Evolutionary conservation across 352 stramenopile species (phyloP), one percentile per base, ranked within the genome.

Genomic region (Pythium scleroteichum): DNA sequence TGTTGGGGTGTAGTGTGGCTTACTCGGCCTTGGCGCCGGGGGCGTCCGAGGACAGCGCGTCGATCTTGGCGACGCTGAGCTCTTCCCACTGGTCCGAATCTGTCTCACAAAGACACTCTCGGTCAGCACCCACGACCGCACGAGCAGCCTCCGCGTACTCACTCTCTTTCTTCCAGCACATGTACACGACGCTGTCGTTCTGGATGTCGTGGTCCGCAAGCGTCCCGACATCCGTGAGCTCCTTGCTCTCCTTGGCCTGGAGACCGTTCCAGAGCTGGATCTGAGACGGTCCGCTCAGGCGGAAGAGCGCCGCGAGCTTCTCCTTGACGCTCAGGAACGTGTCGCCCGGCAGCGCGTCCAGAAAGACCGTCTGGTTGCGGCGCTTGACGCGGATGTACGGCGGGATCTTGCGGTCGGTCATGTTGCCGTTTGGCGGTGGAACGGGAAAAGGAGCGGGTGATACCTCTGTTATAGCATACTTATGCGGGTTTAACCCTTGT

Each of bases 301-400:
- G 68, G 59, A 96, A 81, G 27, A 96, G 58, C 29, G 70, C 65
- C 41, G 71, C 81, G 35, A 94, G 68, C 68, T 89, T 91, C 62
- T 92, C 82, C 64, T 95, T 95, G 12, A 96, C 76, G 59, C 66
- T 83, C 23, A 84, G 69, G 66, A 96, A 95, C 35, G 81, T 87
- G 49, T 96, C 87, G 19, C 64, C 60, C 38, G 85, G 73, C 64
- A 93, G 74, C 53, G 89, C 83, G 66, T 94, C 80, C 66, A 96
- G 62, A 64, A 96, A 96, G 33, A 96, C 79, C 19, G 87, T 96
- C 73, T 92, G 84, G 63, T 79, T 89, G 40, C 79, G 68, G 55
- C 88, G 76, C 82, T 96, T 96, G n/a, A 96, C 75, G 74, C 88
- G 85, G 57, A 96, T 73, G 59, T 96, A 96, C 73, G 84, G 78